A percentile compares a stretch with the other conserved stretches of the same genome.
These are phyloP conservation scores for Cladosporium colombiae DNA, from an alignment of 2,329 filamentous ascomycete genomes.

Conservation along the genomic window DNA sequence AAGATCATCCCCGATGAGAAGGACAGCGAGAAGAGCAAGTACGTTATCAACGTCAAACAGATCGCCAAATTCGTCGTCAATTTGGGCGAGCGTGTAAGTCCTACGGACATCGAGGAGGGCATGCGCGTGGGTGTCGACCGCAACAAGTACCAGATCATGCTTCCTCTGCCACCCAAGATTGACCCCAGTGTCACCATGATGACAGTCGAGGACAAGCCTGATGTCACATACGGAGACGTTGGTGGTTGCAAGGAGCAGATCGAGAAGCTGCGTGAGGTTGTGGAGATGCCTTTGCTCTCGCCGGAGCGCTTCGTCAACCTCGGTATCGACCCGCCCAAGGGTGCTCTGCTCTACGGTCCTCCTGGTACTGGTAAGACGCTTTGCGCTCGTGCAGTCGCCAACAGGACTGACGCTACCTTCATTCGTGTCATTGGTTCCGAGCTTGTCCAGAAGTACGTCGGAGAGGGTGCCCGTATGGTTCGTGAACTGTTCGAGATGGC, in stretches of 20 bases:
- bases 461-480: conserved; percentile 97
- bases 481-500: conserved; percentile 99
- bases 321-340: conserved; percentile 98
- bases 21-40: conserved; percentile 97
- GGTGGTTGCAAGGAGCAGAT: conserved; percentile 99
- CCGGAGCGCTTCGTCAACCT: conserved; percentile 97
- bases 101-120: conserved; percentile 98
- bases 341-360: conserved; percentile 91
- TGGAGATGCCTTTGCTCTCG: conserved; percentile 95
- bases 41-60: conserved; percentile 99
- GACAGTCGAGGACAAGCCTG: conserved; percentile 99
- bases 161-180: conserved; percentile 96
- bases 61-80: conserved; percentile 99
- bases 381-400: conserved; percentile 94
- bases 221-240: conserved; percentile 98
- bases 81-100: conserved; percentile 92
- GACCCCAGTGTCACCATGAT: conserved; percentile 99
- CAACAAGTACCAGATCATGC: conserved; percentile 98
- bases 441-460: conserved; percentile 97
- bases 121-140: conserved; percentile 98
- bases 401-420: conserved; percentile 96
- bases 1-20: conserved; percentile 99
- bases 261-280: conserved; percentile 96
- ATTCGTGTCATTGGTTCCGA: conserved; percentile 98
- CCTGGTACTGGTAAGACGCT: conserved; percentile 99